Base-by-base conservation (phyloP, 306 rosid genomes). In the Datisca glomerata region DNA sequence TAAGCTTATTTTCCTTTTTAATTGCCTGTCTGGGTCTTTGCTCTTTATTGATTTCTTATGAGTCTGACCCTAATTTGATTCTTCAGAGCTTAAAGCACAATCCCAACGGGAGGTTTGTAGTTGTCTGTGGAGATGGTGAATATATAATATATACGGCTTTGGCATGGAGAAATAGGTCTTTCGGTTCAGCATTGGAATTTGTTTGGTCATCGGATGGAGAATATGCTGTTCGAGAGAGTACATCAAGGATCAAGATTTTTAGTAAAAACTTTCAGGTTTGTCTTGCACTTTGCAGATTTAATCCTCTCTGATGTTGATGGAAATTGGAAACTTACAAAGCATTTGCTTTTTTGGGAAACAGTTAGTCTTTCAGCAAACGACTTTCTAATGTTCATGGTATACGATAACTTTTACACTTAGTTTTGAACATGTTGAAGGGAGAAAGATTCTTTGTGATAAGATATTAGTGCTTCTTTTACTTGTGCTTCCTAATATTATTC, bases 151-250 rank as follows among this genome's bases (percentile, higher is more conserved):
- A 78, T 64, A 89, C 98, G 35, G 98, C 95, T 45, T 70, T 89
- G 76, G 95, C 98, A 18, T 89, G 98, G 98, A 84, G 98, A 63
- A 84, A 89, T 59, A 80, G 98, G 63, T 83, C 98, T 41, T 89
- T 89, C 64, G 98, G 98, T 59, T 80, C 95, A 4, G 95, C 95
- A 27, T 60, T 89, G 72, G 98, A 89, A 68, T 61, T 89, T 64
- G 98, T 65, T 28, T 89, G 98, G 98, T 89, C 98, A 24, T 45
- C 74, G 5, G 98, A 89, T 40, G 98, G 98, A 55, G 98, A 89
- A 56, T 89, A 64, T 61, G 95, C 98, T 45, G 95, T 72, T 31
- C 76, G 95, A 62, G 95, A 89, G 66, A 84, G 92, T 49, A 84
- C 95, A 41, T 84, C 95, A 6, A 89, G 69, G 74, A 73, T 89